These are phyloP conservation scores for Mycena haematopus DNA, from an alignment of 768 basidiomycete species.

Conservation along the genomic window DNA sequence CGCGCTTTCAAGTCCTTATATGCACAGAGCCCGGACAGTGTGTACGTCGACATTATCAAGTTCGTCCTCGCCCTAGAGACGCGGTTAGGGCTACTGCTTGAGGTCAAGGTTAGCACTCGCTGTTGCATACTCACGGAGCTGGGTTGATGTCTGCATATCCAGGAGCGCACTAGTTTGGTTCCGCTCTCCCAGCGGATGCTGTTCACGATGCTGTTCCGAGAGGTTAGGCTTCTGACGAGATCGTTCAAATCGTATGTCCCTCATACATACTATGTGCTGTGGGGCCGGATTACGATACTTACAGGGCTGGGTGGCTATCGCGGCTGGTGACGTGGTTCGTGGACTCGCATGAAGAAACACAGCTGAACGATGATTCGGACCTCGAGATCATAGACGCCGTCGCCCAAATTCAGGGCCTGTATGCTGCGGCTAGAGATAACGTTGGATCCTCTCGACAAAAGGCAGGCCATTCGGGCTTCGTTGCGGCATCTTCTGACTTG, in stretches of 20 bases:
- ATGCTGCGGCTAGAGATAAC: conserved; percentile 56
- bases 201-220: conserved; percentile 65
- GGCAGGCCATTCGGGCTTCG: conserved; percentile 40
- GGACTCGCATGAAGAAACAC: conserved; percentile 43
- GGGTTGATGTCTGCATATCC: not conserved
- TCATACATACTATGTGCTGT: conserved; percentile 2
- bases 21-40: conserved; percentile 39
- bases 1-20: not conserved
- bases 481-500: conserved; percentile 29
- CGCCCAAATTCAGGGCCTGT: conserved; percentile 54
- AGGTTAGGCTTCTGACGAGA: conserved; percentile 66
- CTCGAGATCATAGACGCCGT: conserved; percentile 50
- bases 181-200: conserved; percentile 66
- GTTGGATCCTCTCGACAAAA: conserved; percentile 47
- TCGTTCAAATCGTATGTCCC: conserved; percentile 65
- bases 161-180: conserved; percentile 62
- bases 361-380: conserved; percentile 47
- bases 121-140: not conserved
- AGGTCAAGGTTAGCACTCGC: conserved; percentile 54
- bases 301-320: conserved; percentile 55
- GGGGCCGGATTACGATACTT: not conserved
- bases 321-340: conserved; percentile 53
- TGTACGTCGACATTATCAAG: conserved; percentile 40
- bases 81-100: conserved; percentile 60
- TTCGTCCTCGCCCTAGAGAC: conserved; percentile 66